Percentiles rank a stretch among this genome's conserved stretches.
phyloP scores from a whole-genome alignment of 768 basidiomycete species.

The Rhodotorula paludigena region DNA sequence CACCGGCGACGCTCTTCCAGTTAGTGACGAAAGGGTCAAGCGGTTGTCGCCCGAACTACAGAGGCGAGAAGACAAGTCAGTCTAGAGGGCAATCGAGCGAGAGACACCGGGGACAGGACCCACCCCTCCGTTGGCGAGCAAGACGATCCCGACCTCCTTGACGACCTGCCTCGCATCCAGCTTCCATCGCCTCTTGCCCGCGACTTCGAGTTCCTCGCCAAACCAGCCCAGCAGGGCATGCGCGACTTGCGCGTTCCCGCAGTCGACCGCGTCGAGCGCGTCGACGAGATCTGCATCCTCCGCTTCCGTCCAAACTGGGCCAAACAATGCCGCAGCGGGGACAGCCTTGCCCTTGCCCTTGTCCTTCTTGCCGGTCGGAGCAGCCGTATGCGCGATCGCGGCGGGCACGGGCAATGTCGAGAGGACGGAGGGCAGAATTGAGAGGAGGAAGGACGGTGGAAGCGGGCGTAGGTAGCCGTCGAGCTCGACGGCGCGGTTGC shows the following conservation, averaged over 20 bases:
- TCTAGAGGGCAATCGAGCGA: too few species aligned
- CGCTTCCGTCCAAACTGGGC: slow-evolving; percentile 3
- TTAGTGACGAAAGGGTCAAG: slow-evolving; percentile 57
- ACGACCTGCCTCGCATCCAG: slow-evolving; percentile 62
- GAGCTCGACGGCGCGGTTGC: slow-evolving; percentile 67
- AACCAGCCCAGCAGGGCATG: slow-evolving; percentile 73
- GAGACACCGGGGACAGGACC: background rate
- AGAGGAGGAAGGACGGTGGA: slow-evolving; percentile 60
- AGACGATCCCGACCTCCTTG: slow-evolving; percentile 68
- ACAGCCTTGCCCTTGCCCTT: slow-evolving; percentile 21
- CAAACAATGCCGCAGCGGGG: too few species aligned
- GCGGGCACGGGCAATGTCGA: slow-evolving; percentile 53
- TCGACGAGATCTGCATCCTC: slow-evolving; percentile 49
- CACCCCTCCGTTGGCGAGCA: slow-evolving; percentile 55
- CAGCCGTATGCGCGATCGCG: background rate
- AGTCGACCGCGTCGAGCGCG: slow-evolving; percentile 55
- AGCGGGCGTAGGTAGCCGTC: slow-evolving; percentile 72
- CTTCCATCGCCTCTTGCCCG: slow-evolving; percentile 56
- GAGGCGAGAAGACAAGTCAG: background rate
- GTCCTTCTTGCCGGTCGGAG: background rate
- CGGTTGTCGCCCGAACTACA: slow-evolving; percentile 35
- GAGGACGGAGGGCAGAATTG: slow-evolving; percentile 69
- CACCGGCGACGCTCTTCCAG: slow-evolving; percentile 74
- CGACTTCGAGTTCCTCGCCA: slow-evolving; percentile 53
- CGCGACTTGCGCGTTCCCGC: slow-evolving; percentile 60